phyloP scores from a whole-genome alignment of 1,284 basidiomycete species.

The Wallemia ichthyophaga region DNA sequence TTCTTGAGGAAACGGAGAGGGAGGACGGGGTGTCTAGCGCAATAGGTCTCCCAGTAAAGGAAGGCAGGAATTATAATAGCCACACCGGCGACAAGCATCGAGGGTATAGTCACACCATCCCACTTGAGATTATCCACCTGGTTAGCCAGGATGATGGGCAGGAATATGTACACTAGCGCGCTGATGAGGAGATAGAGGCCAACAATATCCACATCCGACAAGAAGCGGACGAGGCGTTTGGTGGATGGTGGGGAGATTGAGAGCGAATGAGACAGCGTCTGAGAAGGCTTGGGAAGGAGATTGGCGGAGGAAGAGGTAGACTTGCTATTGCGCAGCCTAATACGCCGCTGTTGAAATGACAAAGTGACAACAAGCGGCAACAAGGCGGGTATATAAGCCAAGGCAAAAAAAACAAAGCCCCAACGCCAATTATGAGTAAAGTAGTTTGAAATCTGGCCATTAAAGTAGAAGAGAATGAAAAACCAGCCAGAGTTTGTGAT shows the following conservation, averaged over 20 bases:
- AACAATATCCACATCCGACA: neutral
- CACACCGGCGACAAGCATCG: neutral
- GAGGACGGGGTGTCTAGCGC: neutral
- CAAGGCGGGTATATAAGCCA: neutral
- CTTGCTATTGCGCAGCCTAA: neutral
- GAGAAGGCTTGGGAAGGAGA: neutral
- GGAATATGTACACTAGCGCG: neutral
- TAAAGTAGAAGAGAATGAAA: neutral
- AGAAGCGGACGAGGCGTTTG: neutral
- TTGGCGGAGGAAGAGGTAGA: neutral
- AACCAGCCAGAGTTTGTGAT: neutral
- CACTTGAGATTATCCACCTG: neutral
- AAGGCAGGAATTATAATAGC: neutral
- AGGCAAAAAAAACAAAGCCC: neutral
- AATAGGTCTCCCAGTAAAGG: neutral
- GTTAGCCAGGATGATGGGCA: neutral
- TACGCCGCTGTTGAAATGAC: neutral
- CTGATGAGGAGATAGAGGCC: neutral
- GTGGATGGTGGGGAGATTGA: too few relatives aligned
- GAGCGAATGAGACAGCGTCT: too few relatives aligned
- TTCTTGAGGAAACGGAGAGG: neutral
- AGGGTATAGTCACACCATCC: neutral
- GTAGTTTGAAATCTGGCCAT: neutral
- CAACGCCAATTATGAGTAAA: neutral
- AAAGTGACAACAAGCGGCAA: neutral